A percentile compares a stretch with the other conserved stretches of the same genome.
Evolutionary conservation across 306 rosid species (phyloP).

Genomic region (Castanopsis chinensis): DNA sequence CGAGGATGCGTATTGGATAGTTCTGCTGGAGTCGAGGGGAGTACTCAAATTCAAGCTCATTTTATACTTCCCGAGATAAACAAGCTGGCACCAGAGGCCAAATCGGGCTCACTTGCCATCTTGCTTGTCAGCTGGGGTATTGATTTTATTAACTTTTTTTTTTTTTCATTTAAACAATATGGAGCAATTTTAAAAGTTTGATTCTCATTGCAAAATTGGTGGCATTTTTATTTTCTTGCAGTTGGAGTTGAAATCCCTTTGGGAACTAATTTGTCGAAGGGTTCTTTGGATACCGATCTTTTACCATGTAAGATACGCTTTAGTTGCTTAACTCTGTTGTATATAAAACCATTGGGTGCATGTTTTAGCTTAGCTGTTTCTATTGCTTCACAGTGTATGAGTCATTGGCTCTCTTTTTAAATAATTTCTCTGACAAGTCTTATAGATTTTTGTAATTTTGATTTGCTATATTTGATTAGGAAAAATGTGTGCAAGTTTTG

Average conservation of each 20-base stretch:
- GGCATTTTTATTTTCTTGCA: constrained; percentile 41
- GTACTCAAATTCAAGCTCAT: constrained; percentile 44
- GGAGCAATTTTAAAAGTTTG: background rate
- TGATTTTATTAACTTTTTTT: constrained; percentile 25
- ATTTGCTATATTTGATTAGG: no score
- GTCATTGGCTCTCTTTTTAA: no score
- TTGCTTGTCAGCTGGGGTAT: constrained; percentile 76
- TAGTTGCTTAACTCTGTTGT: constrained; percentile 9
- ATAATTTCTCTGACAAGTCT: no score
- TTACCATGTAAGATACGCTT: constrained; percentile 60
- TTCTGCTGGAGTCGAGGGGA: constrained; percentile 38
- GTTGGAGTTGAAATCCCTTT: constrained; percentile 47
- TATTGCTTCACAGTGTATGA: no score
- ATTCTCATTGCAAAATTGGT: constrained; percentile 9
- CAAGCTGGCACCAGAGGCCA: constrained; percentile 61
- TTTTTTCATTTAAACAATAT: constrained; percentile 13
- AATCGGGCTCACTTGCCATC: constrained; percentile 49
- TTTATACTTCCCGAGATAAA: constrained; percentile 64
- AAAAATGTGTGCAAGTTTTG: no score
- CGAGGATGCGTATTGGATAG: constrained; percentile 47
- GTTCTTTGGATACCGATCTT: constrained; percentile 49
- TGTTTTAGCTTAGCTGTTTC: no score
- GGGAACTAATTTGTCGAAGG: constrained; percentile 34
- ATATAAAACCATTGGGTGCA: no score
- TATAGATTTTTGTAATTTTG: no score